These are phyloP conservation scores for Wolfiporia cocos DNA, from an alignment of 1,284 basidiomycete genomes.

Conservation along the genomic window DNA sequence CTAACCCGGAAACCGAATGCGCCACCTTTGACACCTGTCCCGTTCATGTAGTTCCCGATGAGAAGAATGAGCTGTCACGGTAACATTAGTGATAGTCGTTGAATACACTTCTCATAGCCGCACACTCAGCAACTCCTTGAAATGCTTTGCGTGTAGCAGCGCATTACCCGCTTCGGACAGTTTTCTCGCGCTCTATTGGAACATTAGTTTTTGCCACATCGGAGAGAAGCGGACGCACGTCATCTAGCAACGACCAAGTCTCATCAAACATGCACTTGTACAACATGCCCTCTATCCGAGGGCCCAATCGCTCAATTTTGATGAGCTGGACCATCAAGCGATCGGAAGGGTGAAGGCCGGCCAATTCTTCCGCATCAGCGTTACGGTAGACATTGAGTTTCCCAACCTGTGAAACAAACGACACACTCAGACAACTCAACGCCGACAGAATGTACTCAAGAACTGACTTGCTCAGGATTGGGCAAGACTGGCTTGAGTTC, in stretches of 20 bases:
- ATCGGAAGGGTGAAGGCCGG: conserved; percentile 88
- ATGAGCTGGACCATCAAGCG: conserved; percentile 96
- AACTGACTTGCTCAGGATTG: conserved; percentile 77
- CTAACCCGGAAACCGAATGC: conserved; percentile 97
- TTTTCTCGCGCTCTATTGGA: conserved; percentile 65
- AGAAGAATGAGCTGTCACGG: conserved; percentile 76
- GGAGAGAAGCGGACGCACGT: conserved; percentile 35
- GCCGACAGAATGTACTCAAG: not conserved
- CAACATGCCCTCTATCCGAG: conserved; percentile 92
- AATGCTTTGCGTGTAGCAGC: conserved; percentile 71
- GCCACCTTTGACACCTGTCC: conserved; percentile 93
- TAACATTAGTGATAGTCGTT: too few species aligned
- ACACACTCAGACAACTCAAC: too few species aligned
- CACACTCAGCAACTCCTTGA: conserved; percentile 85
- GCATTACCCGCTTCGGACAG: conserved; percentile 76
- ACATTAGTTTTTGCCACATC: conserved; percentile 8
- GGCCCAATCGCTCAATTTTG: conserved; percentile 89
- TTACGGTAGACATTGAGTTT: conserved; percentile 91
- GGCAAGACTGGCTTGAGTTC: conserved; percentile 85
- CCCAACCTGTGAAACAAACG: conserved; percentile 66
- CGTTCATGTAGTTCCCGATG: conserved; percentile 98
- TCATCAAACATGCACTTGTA: conserved; percentile 87
- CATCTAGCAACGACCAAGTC: conserved; percentile 67
- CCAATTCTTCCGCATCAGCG: conserved; percentile 83
- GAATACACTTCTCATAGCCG: too few species aligned